Base-by-base conservation (phyloP, 2,329 filamentous ascomycete genomes). In the Aspergillus tamarii region DNA sequence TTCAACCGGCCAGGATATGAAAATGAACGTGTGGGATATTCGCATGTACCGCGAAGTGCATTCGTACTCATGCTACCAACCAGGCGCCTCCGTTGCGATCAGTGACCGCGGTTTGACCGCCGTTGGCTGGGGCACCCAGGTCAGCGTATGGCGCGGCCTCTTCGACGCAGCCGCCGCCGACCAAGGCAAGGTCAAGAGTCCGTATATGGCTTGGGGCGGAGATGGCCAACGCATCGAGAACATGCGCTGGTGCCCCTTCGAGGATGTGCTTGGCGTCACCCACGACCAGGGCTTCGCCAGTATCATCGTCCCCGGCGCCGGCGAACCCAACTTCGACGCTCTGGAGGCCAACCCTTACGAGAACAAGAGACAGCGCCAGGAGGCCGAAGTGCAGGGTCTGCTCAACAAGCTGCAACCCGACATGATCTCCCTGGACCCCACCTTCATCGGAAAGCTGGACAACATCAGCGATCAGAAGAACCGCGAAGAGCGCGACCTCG, bases 11-110 rank as follows among this genome's bases (percentile, higher is more conserved):
- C 93, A 96, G 75, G 94, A 97, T 76, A 84, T 89, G 69, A 92
- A 91, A 75, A 96, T 97, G 91, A 89, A 91, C n/a, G 89, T 97
- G 14, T 97, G 94, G 93, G 94, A 98, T 76, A 90, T 98, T 66
- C 88, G 94, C 50, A 96, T 93, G 86, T 95, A 96, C 83, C 93
- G 91, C 71, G 93, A 97, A 74, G 90, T 99, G 30, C 92, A 95
- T 80, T 92, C 86, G 70, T 98, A 98, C 81, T 92, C 89, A 67
- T 92, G 93, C 41, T 87, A 89, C 45, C 88, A 92, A 63, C 95
- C 95, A 0, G 94, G 91, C 6, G 89, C 92, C 1, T 92, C 92
- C 0, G 84, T 98, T 28, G 85, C 92, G 26, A 96, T 99, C 74
- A 97, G 93, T 59, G 95, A 99, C 76, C 89, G 89, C 12, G 92